Evolutionary conservation across 805 yeast genomes (phyloP), one percentile per base, ranked within the genome.

Genomic region (Candida morakotiae): DNA sequence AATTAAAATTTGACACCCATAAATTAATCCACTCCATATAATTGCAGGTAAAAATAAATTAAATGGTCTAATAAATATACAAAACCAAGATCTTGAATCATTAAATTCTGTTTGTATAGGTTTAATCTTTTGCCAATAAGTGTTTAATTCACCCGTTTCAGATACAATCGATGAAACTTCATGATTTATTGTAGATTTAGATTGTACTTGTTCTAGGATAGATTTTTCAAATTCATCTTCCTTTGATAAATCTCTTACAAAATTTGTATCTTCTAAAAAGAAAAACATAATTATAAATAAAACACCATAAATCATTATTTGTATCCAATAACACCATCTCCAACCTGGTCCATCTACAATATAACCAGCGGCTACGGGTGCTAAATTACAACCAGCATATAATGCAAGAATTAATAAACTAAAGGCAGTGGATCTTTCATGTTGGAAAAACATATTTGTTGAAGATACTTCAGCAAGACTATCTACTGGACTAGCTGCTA

Each of bases 1-100:
- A 73, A 75, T 69, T 73, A 70, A 66, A 57, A 71, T 68, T 44
- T 68, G 74, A 16, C 70, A 65, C 8, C 75, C 77, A 41, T 71
- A 71, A 15, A 66, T 60, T 19, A 71, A 38, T 5, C 76, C 74
- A 33, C 70, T 65, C 71, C 72, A 71, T n/a, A 70, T 49, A 3
- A 33, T 14, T 5, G 28, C 36, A 6, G 36, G 36, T 6, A 33
- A 24, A 9, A n/a, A 26, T 6, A 21, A 19, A 6, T 14, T 13
- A 13, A 33, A 25, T 13, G 36, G 36, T 9, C 36, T 22, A 4
- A 22, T 13, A 23, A 23, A 33, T n/a, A 33, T 33, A 27, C 36
- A 33, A 3, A 25, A 17, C 36, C 36, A 33, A 5, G 27, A 20
- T 18, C 36, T 25, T n/a, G 28, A n/a, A 20, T 33, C 36, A 15